Evolutionary conservation across 1,284 basidiomycete genomes (phyloP), one percentile per base, ranked within the genome.

Genomic region (Apiotrichum laibachii): DNA sequence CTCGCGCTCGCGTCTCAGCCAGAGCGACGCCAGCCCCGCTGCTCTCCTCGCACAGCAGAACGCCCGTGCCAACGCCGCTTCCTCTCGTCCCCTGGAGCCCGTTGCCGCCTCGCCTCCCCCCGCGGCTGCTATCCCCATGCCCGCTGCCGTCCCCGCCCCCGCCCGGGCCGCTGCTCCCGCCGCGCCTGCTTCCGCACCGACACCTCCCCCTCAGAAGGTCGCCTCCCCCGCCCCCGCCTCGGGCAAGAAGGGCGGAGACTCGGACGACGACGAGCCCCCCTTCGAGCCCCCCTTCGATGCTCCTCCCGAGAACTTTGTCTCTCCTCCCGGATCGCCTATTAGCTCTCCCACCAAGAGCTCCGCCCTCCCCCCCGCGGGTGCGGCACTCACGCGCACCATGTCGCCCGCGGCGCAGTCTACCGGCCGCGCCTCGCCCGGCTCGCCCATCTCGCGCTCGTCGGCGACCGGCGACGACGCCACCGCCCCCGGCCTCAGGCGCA

Each of bases 1-100:
- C 26, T 76, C 73, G 6, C 82, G 90, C 37, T 80, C 78, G 49
- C 78, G 79, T 49, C 72, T 84, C 56, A 80, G 79, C 19, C 78
- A 76, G 3, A 74, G 77, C 15, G 50, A 43, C 13, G 78, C 73
- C 12, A 81, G 83, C 56, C 72, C 76, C 7, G 75, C 80, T 34
- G 80, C 81, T 56, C 57, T 80, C 7, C 68, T 80, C 12, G 74
- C 76, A 37, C 69, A 31, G 26, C 26, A 71, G 40, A 82, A 82
- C 58, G 56, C 63, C 37, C 57, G 44, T 19, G 9, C 75, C 35
- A 7, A 40, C 34, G 33, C 40, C 50, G 15, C 5, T 37, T 5
- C 48, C 53, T 34, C 53, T 34, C 48, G 46, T 21, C 35, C 50
- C 12, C 45, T 12, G 19, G 43, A 50, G 34, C 4, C 39, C 10